A percentile compares a stretch with the other conserved stretches of the same genome.
These are phyloP conservation scores for Saccharomycopsis fibuligera DNA, from an alignment of 805 yeast species.

Conservation along the genomic window DNA sequence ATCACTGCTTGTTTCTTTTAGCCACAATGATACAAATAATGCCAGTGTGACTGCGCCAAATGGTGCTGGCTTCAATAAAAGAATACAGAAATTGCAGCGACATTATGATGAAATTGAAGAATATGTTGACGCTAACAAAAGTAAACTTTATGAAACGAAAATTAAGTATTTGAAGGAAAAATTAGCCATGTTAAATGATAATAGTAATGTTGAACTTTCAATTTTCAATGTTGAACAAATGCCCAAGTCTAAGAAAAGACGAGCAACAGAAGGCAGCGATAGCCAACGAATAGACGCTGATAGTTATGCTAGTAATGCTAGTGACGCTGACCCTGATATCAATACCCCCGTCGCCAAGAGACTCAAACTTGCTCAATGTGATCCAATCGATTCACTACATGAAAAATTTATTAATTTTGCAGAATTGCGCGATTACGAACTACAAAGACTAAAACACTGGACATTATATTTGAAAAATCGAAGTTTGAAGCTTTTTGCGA, in stretches of 20 bases:
- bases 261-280: no score
- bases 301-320: no score
- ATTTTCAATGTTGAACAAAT: no score
- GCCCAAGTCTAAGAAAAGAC: no score
- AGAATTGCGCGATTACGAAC: conserved; percentile 17
- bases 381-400: background rate
- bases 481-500: conserved; percentile 2
- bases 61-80: background rate
- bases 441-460: conserved; percentile 5
- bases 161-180: conserved; percentile 1
- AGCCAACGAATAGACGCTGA: no score
- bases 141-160: background rate
- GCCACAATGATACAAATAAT: background rate
- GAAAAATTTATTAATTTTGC: background rate
- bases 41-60: background rate
- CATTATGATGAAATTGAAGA: background rate
- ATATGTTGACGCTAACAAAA: background rate
- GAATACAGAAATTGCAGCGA: background rate
- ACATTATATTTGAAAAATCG: conserved; percentile 3
- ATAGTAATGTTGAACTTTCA: no score
- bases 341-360: no score
- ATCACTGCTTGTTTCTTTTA: no score
- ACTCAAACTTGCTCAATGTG: no score
- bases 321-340: no score
- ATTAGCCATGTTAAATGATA: background rate